These are phyloP conservation scores for Cercophora samala DNA, from an alignment of 495 filamentous ascomycete species.

Conservation along the genomic window DNA sequence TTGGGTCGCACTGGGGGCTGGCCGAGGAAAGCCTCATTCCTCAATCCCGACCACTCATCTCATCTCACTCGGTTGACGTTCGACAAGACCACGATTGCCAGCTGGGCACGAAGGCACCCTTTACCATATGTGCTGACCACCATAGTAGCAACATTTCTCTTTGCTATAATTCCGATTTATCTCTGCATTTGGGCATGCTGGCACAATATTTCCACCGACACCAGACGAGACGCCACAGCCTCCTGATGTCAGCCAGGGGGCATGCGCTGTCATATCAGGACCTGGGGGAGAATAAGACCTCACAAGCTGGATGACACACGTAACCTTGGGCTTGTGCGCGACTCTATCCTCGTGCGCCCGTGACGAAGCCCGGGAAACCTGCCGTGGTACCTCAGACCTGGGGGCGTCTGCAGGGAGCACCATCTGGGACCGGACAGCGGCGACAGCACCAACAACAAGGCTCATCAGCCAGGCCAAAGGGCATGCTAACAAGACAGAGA, in stretches of 20 bases:
- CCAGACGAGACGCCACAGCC: neutral
- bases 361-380: constrained; percentile 6
- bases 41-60: constrained; percentile 11
- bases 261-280: neutral
- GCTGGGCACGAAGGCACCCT: neutral
- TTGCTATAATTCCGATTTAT: neutral
- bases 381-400: constrained; percentile 4
- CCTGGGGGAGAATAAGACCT: neutral
- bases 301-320: neutral
- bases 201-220: neutral
- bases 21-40: constrained; percentile 13
- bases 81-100: neutral
- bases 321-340: neutral
- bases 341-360: neutral
- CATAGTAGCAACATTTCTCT: neutral
- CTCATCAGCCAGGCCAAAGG: neutral
- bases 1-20: constrained; percentile 1
- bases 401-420: constrained; percentile 4
- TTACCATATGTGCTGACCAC: neutral
- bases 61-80: constrained; percentile 3
- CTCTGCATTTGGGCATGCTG: neutral
- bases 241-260: neutral
- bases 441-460: neutral
- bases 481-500: neutral
- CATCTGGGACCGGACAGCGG: neutral